A percentile compares a stretch with the other conserved stretches of the same genome.
These are phyloP conservation scores for Candida dubliniensis DNA, from an alignment of 1,139 yeast species.

Conservation along the genomic window DNA sequence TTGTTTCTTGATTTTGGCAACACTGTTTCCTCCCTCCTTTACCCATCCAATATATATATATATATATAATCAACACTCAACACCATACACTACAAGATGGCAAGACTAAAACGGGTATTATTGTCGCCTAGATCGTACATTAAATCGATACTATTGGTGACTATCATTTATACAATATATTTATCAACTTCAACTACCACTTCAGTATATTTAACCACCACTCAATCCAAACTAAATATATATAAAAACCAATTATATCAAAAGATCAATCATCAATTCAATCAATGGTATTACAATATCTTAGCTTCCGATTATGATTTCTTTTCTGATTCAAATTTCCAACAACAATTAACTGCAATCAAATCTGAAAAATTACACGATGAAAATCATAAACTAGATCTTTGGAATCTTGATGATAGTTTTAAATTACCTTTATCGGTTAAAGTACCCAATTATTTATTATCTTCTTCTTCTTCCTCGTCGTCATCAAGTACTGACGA, in stretches of 20 bases:
- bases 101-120: conserved; percentile 1
- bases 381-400: conserved; percentile 16
- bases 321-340: conserved; percentile 21
- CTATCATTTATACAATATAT: conserved; percentile 15
- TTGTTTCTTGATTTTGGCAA: too few relatives aligned
- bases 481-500: too few relatives aligned
- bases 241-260: conserved; percentile 14
- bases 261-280: conserved; percentile 19
- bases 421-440: conserved; percentile 18
- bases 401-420: conserved; percentile 28
- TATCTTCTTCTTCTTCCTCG: conserved; percentile 1
- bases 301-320: conserved; percentile 20
- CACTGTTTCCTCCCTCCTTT: too few relatives aligned
- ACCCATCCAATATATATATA: too few relatives aligned
- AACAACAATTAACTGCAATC: conserved; percentile 14
- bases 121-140: conserved; percentile 13
- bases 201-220: conserved; percentile 2
- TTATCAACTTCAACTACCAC: conserved; percentile 11
- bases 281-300: conserved; percentile 21
- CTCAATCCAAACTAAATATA: conserved; percentile 15
- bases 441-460: conserved; percentile 20
- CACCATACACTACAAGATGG: neutral
- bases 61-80: too few relatives aligned
- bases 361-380: conserved; percentile 21
- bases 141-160: conserved; percentile 13